phyloP scores from a whole-genome alignment of 108 stramenopile genomes.

The Cylindrotheca closterium region DNA sequence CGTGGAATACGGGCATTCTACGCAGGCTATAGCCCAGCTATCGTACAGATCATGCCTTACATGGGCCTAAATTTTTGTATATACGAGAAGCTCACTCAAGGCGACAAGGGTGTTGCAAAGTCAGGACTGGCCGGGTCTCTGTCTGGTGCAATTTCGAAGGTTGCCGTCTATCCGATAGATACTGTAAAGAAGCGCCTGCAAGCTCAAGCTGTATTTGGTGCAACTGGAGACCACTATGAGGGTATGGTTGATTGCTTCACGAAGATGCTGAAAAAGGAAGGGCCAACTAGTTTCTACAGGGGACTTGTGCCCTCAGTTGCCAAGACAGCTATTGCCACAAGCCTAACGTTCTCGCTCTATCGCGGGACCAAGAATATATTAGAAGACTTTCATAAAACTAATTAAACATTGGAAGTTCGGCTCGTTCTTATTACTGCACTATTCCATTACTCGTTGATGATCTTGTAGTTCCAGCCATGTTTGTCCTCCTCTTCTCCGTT shows the following conservation, averaged over 20 bases:
- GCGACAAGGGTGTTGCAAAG: slow-evolving; percentile 39
- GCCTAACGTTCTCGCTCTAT: slow-evolving; percentile 48
- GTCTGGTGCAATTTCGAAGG: slow-evolving; percentile 84
- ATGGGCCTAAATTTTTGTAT: slow-evolving; percentile 93
- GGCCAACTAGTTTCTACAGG: slow-evolving; percentile 55
- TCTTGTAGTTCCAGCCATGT: slow-evolving; percentile 84
- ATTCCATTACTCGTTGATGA: slow-evolving; percentile 20
- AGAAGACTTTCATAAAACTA: slow-evolving; percentile 25
- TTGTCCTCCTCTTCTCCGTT: slow-evolving; percentile 91
- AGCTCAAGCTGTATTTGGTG: slow-evolving; percentile 76
- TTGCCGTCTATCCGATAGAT: slow-evolving; percentile 92
- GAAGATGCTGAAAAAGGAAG: slow-evolving; percentile 64
- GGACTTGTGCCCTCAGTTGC: slow-evolving; percentile 72
- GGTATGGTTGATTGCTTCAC: slow-evolving; percentile 76
- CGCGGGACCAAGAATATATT: slow-evolving; percentile 38
- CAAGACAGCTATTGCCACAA: slow-evolving; percentile 42
- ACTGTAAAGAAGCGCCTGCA: slow-evolving; percentile 94
- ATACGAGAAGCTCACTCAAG: slow-evolving; percentile 71
- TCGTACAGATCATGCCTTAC: slow-evolving; percentile 86
- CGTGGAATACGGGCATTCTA: slow-evolving; percentile 81
- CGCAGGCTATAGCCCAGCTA: slow-evolving; percentile 78
- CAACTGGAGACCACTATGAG: slow-evolving; percentile 5
- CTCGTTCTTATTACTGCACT: neutral
- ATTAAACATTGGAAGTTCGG: neutral
- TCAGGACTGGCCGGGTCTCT: slow-evolving; percentile 72